Evolutionary conservation across 805 yeast genomes (phyloP), one percentile per base, ranked within the genome.

Genomic region (Saccharomyces cerevisiae): DNA sequence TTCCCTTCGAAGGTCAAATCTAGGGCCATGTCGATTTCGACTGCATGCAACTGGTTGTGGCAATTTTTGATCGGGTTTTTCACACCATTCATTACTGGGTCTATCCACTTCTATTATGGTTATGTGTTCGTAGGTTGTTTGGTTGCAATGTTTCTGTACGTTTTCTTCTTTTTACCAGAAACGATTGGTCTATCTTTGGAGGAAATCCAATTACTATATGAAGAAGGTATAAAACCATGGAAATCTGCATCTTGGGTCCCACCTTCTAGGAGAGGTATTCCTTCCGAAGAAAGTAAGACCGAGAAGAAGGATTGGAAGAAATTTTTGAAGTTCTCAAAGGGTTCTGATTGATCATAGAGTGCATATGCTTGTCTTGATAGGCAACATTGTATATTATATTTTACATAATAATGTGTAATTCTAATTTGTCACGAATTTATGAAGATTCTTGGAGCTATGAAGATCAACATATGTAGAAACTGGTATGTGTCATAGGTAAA

Each of bases 1-100:
- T 85, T 81, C 70, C 90, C 89, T 70, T 76, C 84, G 62, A 79
- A 89, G 75, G 81, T 85, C 68, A 81, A 84, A 69, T 65, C 82
- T 67, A 58, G 78, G 72, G 79, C 76, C 62, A 69, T 70, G 70
- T 78, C 79, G 54, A 73, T 83, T 74, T 79, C 84, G 43, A 76
- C 79, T 57, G 83, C 84, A 56, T 70, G 80, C 49, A 84, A 81
- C 57, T 83, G 85, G 65, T 75, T 81, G 48, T 81, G 84, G 84
- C 78, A 83, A 74, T 77, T 85, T 73, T 68, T 80, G 58, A 79
- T 85, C 59, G 71, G 88, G 11, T 79, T 84, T 72, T 75, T 82
- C 70, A 83, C 88, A 52, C 91, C 92, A 46, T 79, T 80, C 69
- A 78, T 87, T 48, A 81, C 84, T 17, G 67, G 72, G 28, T 75